phyloP scores from a whole-genome alignment of 805 yeast species.

The Soucietia sequanensis region DNA sequence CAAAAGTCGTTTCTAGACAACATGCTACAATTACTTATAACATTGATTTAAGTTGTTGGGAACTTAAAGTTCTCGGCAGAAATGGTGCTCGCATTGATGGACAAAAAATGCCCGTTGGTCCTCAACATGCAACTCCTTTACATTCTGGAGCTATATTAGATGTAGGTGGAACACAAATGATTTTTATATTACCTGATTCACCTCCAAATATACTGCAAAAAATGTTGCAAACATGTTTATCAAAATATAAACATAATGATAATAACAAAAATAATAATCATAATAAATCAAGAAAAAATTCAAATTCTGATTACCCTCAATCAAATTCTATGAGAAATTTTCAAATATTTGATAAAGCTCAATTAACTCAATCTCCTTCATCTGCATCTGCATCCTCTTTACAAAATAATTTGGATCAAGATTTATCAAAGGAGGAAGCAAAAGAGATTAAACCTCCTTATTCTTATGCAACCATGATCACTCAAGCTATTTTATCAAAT shows the following conservation, averaged over 20 bases:
- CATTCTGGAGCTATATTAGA: slow-evolving; percentile 89
- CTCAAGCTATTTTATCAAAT: slow-evolving; percentile 91
- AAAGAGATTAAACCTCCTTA: slow-evolving; percentile 95
- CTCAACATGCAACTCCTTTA: slow-evolving; percentile 52
- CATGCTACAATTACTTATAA: slow-evolving; percentile 87
- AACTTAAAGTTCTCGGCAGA: slow-evolving; percentile 76
- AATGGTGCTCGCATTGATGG: slow-evolving; percentile 94
- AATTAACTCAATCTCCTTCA: slow-evolving; percentile 36
- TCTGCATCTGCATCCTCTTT: slow-evolving; percentile 40
- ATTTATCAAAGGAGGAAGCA: slow-evolving; percentile 84
- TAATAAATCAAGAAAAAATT: slow-evolving; percentile 17
- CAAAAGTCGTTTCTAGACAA: slow-evolving; percentile 90
- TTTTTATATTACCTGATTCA: slow-evolving; percentile 94
- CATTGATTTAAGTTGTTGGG: slow-evolving; percentile 77
- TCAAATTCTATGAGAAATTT: slow-evolving; percentile 41
- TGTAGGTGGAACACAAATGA: slow-evolving; percentile 97
- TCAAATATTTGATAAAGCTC: slow-evolving; percentile 52
- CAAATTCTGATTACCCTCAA: slow-evolving; percentile 14
- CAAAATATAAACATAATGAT: slow-evolving; percentile 24
- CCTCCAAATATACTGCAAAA: slow-evolving; percentile 63
- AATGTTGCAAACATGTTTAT: slow-evolving; percentile 39
- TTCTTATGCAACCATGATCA: slow-evolving; percentile 96
- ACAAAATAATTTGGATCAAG: slow-evolving; percentile 51
- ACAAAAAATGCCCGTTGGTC: slow-evolving; percentile 49
- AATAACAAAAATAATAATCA: slow-evolving; percentile 14